Evolutionary conservation across 2,329 filamentous ascomycete species (phyloP).

Genomic region (Zymoseptoria passerinii): DNA sequence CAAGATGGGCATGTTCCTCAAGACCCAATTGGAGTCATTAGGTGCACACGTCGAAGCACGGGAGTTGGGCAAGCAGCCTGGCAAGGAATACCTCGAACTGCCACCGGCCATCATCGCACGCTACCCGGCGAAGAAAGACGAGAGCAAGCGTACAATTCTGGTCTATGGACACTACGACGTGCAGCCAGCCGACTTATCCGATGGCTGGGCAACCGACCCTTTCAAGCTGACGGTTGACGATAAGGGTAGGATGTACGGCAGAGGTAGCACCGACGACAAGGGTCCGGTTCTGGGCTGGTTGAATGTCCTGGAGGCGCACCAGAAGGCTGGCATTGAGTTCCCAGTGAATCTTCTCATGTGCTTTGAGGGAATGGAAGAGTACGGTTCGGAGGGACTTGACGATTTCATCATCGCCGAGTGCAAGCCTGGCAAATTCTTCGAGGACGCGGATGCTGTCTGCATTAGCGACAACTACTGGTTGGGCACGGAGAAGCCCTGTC

Average conservation of each 20-base stretch:
- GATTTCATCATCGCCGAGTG: conserved; percentile 88
- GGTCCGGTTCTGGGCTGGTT: conserved; percentile 95
- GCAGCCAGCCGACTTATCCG: conserved; percentile 83
- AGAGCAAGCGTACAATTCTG: conserved; percentile 86
- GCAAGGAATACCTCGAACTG: conserved; percentile 80
- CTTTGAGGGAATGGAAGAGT: conserved; percentile 99
- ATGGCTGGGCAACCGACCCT: conserved; percentile 93
- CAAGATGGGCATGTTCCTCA: conserved; percentile 90
- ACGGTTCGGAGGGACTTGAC: conserved; percentile 91
- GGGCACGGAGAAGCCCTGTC: conserved; percentile 93
- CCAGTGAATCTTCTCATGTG: conserved; percentile 98
- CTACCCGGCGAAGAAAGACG: conserved; percentile 69
- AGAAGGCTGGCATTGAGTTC: conserved; percentile 88
- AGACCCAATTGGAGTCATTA: conserved; percentile 68
- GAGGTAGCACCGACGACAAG: conserved; percentile 95
- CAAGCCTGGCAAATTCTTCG: conserved; percentile 72
- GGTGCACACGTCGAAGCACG: conserved; percentile 84
- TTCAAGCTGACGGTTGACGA: conserved; percentile 82
- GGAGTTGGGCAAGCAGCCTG: conserved; percentile 81
- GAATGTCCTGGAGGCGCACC: conserved; percentile 95
- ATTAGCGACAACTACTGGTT: conserved; percentile 99
- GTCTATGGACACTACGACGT: conserved; percentile 99
- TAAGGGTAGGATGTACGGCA: conserved; percentile 91
- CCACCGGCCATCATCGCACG: conserved; percentile 87
- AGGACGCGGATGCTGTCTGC: conserved; percentile 90